Base-by-base conservation (phyloP, 2,329 filamentous ascomycete genomes). In the Ciborinia camelliae region DNA sequence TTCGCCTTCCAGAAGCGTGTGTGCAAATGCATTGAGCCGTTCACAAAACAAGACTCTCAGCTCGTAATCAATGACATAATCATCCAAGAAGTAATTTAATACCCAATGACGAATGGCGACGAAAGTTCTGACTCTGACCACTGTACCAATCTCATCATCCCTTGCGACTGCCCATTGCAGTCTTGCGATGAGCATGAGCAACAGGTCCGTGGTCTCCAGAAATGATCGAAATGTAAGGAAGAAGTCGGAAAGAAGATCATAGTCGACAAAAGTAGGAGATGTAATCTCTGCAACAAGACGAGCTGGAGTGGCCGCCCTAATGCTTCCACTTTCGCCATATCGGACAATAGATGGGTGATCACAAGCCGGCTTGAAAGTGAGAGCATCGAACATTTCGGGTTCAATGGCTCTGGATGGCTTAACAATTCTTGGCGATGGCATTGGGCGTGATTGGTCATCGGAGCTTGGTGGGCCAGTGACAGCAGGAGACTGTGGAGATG, bases 51-150 rank as follows among this genome's bases (percentile, higher is more conserved):
- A 85, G 6, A 84, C 80, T 10, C 94, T 88, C 39, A 98, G 81
- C 52, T 84, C 80, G 73, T 89, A 88, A 74, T 93, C 87, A 30
- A 89, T 78, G 48, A 96, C 86, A 75, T 97, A 99, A 75, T 99
- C 95, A 74, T 99, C 95, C 63, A 91, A 84, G 71, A 98, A 99
- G 77, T 99, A 99, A 76, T 99, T 99, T 68, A 99, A 79, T 65
- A 98, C 93, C 95, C 95, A 99, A 77, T 99, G 95, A 64, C 95
- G 87, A 52, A 98, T 82, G 9, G 95, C 95, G 32, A 97, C 95
- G 79, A 98, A 99, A 0, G 93, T 96, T 50, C 95, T 86, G 20
- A 99, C 96, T 58, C 94, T 87, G n/a, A 97, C 95, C 61, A 99
- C 91, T 74, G 92, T 90, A 47, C 95, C 95, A 65, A 88, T 87